Base-by-base conservation (phyloP, 345 rosid species). In the Noccaea caerulescens region DNA sequence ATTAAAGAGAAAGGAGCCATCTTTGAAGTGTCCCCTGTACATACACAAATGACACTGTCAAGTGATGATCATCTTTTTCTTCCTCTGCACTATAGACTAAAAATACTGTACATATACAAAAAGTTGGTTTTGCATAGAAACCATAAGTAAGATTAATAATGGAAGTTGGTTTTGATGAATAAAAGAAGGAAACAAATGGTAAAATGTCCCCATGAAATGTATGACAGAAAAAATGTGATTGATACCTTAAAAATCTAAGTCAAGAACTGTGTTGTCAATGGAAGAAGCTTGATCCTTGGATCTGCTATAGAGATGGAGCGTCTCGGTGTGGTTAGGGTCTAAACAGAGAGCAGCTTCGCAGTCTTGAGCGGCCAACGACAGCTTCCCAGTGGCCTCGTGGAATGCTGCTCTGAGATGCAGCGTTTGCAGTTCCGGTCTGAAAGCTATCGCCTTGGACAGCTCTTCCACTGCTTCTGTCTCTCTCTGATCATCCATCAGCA, bases 341-440 rank as follows among this genome's bases (percentile, higher is more conserved):
- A 93, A 70, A 79, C 95, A 91, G 58, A 93, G 97, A 79, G 97
- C 98, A 50, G 97, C 97, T 70, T 82, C 85, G 57, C 97, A 93
- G 73, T 93, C 97, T 75, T 71, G 81, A 33, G 88, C 52, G 57
- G 97, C 88, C 64, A 86, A 75, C 9, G 76, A 46, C 11, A 84
- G 55, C 55, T 91, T 86, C 60, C 97, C 95, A 38, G 84, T 78
- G 59, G 97, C 84, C 80, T 93, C 98, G 0, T 84, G 78, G 72
- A 93, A 93, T 20, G 98, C 97, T 41, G 98, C 98, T 68, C 97
- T 86, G 63, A 93, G 97, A 69, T 93, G 97, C 36, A 93, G 91
- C 81, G 91, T 85, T 72, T 89, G 97, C 77, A 89, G 68, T 78
- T 91, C 96, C 4, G 96, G 96, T 74, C 83, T 91, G 85, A 89